These are phyloP conservation scores for Pseudogymnoascus sp. DNA, from an alignment of 2,329 filamentous ascomycete genomes.

Conservation along the genomic window DNA sequence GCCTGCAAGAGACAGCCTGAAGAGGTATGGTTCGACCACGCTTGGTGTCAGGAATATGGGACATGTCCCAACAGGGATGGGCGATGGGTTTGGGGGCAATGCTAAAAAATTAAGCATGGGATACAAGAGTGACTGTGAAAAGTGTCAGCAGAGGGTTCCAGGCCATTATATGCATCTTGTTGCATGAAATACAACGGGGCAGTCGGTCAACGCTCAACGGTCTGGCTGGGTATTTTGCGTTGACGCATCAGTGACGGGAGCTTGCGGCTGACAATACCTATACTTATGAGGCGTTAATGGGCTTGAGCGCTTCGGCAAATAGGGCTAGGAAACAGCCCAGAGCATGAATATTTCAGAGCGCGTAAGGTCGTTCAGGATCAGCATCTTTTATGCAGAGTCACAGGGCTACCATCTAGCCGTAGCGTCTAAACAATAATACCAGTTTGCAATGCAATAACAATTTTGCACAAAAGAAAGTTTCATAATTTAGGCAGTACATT, in stretches of 20 bases:
- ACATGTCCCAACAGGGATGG: constrained; percentile 22
- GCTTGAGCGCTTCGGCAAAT: background rate
- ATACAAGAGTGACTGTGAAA: constrained; percentile 70
- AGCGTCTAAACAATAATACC: background rate
- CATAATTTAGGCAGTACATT: background rate
- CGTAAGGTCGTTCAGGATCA: background rate
- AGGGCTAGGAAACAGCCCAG: background rate
- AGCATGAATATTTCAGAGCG: background rate
- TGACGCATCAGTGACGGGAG: background rate
- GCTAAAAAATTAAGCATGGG: constrained; percentile 73
- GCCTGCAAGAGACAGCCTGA: constrained; percentile 18
- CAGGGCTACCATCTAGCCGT: background rate
- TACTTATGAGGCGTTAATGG: background rate
- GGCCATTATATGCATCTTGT: constrained; percentile 50
- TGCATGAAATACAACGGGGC: background rate
- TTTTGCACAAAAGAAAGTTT: background rate
- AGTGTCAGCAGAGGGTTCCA: constrained; percentile 67
- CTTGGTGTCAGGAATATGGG: constrained; percentile 30
- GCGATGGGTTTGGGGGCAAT: constrained; percentile 39
- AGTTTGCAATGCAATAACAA: background rate
- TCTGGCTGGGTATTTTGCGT: background rate
- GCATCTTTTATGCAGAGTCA: background rate
- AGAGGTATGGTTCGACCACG: constrained; percentile 31
- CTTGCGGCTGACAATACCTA: background rate
- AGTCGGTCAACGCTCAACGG: background rate